Base-by-base conservation (phyloP, 352 stramenopile genomes). In the Blastocystis sp. region DNA sequence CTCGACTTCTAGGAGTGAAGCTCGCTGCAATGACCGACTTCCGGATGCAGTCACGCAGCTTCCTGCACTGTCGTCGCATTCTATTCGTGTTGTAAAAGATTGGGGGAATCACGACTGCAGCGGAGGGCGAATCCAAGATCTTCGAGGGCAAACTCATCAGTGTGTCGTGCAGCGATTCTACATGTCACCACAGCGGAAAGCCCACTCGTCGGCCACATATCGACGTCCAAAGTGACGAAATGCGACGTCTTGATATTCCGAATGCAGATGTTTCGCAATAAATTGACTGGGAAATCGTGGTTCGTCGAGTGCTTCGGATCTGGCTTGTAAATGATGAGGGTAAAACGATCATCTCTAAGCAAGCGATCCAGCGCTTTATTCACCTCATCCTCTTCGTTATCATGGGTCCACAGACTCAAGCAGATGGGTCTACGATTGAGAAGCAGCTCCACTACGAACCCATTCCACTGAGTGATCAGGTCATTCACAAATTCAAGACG, bases 121-220 rank as follows among this genome's bases (percentile, higher is more conserved):
- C 20, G 0, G 18, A 26, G 26, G 47, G n/a, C 18, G 59, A n/a
- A 11, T 45, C 50, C 2, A 84, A 43, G 9, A 68, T 13, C 20
- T 50, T 9, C 7, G 8, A 7, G 2, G 50, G 73, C 20, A 84
- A 26, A 39, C 8, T 23, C 13, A 84, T 15, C 5, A 84, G 56
- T 18, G 64, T 50, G 2, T 53, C 5, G 50, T 84, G 26, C 43
- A 84, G 29, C 8, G 53, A 37, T 26, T 77, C 43, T 77, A 23
- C 43, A 39, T 45, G 23, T 26, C 20, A n/a, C 7, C 3, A 34
- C n/a, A 13, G 11, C 11, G 20, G 18, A 39, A 39, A 3, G 55
- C 29, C 39, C 20, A 77, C 66, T 18, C 11, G 73, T 84, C 6
- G 77, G 77, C 77, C 77, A 88, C 77, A 88, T 88, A 47, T 88